A percentile compares a stretch with the other conserved stretches of the same genome.
Conservation (phyloP, 2,329 filamentous ascomycete species). For the Pseudogymnoascus sp. region DNA sequence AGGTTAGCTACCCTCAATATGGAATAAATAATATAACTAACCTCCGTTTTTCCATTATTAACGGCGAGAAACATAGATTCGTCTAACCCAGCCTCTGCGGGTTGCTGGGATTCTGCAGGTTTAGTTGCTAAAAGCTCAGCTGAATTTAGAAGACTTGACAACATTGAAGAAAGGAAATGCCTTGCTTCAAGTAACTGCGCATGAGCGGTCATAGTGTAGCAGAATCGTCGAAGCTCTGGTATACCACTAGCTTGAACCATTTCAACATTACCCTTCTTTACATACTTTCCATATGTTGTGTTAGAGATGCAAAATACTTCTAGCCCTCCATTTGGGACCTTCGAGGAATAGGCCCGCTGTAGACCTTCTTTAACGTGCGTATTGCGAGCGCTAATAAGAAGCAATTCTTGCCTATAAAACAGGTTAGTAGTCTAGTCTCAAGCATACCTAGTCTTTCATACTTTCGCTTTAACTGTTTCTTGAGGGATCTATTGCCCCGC, state of each 20-base stretch:
- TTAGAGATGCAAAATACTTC: slow-evolving; percentile 33
- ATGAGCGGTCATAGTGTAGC: slow-evolving; percentile 29
- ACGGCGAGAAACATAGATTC: slow-evolving; percentile 12
- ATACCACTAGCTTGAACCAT: slow-evolving; percentile 27
- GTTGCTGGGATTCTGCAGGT: not conserved
- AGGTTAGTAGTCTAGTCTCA: slow-evolving; percentile 11
- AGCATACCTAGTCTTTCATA: not conserved
- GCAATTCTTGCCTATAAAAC: slow-evolving; percentile 22
- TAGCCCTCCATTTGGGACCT: slow-evolving; percentile 20
- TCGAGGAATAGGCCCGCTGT: slow-evolving; percentile 24
- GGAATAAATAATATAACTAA: slow-evolving; percentile 10
- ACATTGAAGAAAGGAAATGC: slow-evolving; percentile 26
- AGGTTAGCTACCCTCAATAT: slow-evolving; percentile 9
- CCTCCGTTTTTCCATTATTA: slow-evolving; percentile 11
- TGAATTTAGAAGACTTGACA: slow-evolving; percentile 26
- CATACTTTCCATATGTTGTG: slow-evolving; percentile 29
- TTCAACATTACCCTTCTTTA: slow-evolving; percentile 24
- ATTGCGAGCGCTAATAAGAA: slow-evolving; percentile 28
- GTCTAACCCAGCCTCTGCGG: slow-evolving; percentile 9
- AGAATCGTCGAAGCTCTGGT: slow-evolving; percentile 29
- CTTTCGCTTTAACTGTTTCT: slow-evolving; percentile 21
- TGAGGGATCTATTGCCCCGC: slow-evolving; percentile 16
- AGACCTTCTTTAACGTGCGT: slow-evolving; percentile 27
- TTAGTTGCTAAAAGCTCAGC: slow-evolving; percentile 24
- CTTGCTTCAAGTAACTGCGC: slow-evolving; percentile 25